Conservation (phyloP, 208 protist genomes). For the Trypanosoma melophagium region DNA sequence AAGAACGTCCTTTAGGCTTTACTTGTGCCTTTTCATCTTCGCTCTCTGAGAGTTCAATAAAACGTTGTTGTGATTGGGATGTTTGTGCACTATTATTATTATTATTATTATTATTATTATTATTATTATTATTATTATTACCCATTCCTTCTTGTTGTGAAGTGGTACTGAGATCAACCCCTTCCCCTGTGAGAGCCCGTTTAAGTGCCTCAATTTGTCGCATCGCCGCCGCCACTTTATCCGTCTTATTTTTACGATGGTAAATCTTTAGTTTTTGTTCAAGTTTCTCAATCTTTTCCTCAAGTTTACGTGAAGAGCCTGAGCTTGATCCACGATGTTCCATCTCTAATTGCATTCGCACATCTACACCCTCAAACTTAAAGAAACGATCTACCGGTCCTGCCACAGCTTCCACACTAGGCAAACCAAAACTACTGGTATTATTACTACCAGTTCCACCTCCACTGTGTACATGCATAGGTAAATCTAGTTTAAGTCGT, state of each 20-base stretch:
- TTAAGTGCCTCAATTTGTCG: conserved; percentile 65
- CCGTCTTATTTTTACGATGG: conserved; percentile 80
- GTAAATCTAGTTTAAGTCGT: conserved; percentile 47
- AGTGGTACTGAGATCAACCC: conserved; percentile 45
- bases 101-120: conserved; percentile 8
- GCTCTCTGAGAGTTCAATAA: conserved; percentile 68
- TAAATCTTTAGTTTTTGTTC: conserved; percentile 91
- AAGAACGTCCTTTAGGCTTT: conserved; percentile 30
- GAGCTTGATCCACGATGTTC: conserved; percentile 56
- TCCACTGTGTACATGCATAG: background rate
- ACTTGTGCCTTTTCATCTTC: conserved; percentile 54
- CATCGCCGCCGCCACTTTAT: conserved; percentile 63
- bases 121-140: conserved; percentile 7
- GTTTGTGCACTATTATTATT: conserved; percentile 21
- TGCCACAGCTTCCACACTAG: background rate
- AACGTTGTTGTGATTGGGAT: conserved; percentile 19
- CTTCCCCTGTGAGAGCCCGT: conserved; percentile 62
- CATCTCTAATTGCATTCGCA: conserved; percentile 73
- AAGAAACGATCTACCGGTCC: conserved; percentile 34
- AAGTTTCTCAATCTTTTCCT: conserved; percentile 88
- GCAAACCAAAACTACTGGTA: background rate
- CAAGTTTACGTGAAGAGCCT: conserved; percentile 70
- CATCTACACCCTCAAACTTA: conserved; percentile 70
- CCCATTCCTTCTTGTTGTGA: background rate
- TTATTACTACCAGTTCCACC: background rate